Base-by-base conservation (phyloP, 2,329 filamentous ascomycete species). In the Coniochaeta sp. region DNA sequence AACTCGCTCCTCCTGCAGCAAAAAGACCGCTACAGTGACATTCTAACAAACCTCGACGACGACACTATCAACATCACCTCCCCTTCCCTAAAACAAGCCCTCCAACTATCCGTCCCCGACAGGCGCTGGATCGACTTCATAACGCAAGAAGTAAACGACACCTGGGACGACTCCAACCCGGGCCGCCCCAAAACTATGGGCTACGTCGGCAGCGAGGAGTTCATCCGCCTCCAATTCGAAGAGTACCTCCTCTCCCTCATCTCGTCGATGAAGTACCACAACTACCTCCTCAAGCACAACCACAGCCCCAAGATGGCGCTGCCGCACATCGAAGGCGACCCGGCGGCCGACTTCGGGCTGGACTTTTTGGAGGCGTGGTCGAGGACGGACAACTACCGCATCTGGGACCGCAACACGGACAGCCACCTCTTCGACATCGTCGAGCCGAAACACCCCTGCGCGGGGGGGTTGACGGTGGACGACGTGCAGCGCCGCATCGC, bases 61-160 rank as follows among this genome's bases (percentile, higher is more conserved):
- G 82, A 87, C 58, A 87, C 82, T 2, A 84, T 97, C 60, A 92
- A 83, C 61, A 89, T 96, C 57, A 87, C 87, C 0, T 95, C 91
- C 0, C 73, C 86, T 1, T 88, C 89, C 5, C 76, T 99, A 13
- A 85, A 87, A 48, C 72, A 77, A 32, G 91, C 91, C 1, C 75
- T 97, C 5, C 70, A 81, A 1, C 81, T 99, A 2, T 94, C 94
- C 0, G 85, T 85, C 9, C 87, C 94, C 1, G 94, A 99, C 64
- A 82, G 94, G 53, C 81, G 94, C 53, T 99, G 94, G 92, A 96
- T 99, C 59, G 94, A 99, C 70, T 91, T 91, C 60, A 79, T 99
- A 51, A 95, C 91, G 0, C 89, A 96, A 61, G 88, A 91, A 33
- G 89, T 99, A 20, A 89, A 94, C 61, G 91, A 97, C 57, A 96